Base-by-base conservation (phyloP, 2,329 filamentous ascomycete genomes). In the Claviceps quebecensis region DNA sequence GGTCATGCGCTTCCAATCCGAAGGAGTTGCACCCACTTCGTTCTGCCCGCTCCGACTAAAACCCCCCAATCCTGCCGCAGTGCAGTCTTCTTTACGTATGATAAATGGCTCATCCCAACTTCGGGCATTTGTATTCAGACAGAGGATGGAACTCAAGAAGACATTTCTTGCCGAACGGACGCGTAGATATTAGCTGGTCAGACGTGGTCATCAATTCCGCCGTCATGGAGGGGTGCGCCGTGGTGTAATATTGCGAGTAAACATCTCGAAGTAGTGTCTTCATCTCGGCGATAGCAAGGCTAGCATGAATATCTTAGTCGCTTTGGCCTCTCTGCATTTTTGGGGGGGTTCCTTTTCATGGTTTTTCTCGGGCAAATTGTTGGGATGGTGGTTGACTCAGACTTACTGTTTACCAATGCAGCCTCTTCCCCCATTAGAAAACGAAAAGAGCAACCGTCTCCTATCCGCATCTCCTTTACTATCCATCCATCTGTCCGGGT, bases 401-500 rank as follows among this genome's bases (percentile, higher is more conserved):
- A 76, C 80, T 68, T 67, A 85, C 81, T 85, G 78, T 58, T 80
- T 81, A 3, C 80, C 81, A 23, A 81, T 74, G 55, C 83, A 86
- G 0, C 80, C 81, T 57, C 83, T 69, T 0, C 79, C 81, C 4
- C 83, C 83, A 47, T 71, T 77, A 6, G 80, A 75, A 68, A 86
- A 85, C 0, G 83, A 76, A 68, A 84, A 84, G 59, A 83, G 77
- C 7, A 78, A 60, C 44, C 77, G 69, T 57, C 77, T 77, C 52
- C 79, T 72, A 59, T 91, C 85, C 53, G 84, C 75, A 58, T 91
- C 87, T 2, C 86, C 87, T 45, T 83, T 76, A 8, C 76, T 73
- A 16, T 76, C 80, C 56, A 95, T 77, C 90, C 90, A 96, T 57
- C 91, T 77, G 52, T 91, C 86, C 0, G 90, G 90, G 48, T 83